Percentiles rank a stretch among this genome's conserved stretches.
phyloP scores from a whole-genome alignment of 1,139 yeast genomes.

The Sugiyamaella grinbergsii region DNA sequence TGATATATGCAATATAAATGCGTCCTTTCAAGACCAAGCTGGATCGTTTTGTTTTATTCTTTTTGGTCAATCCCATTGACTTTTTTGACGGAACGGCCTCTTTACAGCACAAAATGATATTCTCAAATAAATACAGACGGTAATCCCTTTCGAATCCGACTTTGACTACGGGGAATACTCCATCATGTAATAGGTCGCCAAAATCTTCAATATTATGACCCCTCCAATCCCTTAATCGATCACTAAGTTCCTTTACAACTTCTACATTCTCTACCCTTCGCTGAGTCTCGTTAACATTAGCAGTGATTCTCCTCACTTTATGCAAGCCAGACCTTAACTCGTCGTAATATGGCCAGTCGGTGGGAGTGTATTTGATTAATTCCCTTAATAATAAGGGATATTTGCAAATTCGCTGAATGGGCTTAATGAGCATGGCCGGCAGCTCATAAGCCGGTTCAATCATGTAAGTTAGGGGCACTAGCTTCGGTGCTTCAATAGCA shows the following conservation, averaged over 20 bases:
- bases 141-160: conserved; percentile 84
- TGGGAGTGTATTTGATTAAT: conserved; percentile 64
- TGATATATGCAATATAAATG: conserved; percentile 46
- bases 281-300: conserved; percentile 89
- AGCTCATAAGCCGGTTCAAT: conserved; percentile 87
- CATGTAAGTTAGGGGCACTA: conserved; percentile 58
- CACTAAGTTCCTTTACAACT: conserved; percentile 64
- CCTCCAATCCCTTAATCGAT: conserved; percentile 86
- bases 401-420: conserved; percentile 91
- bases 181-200: conserved; percentile 82
- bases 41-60: conserved; percentile 35
- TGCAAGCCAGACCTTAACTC: conserved; percentile 72
- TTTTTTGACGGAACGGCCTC: conserved; percentile 44
- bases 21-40: conserved; percentile 46
- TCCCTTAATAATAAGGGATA: conserved; percentile 84
- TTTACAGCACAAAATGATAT: conserved; percentile 77
- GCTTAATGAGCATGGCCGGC: conserved; percentile 86
- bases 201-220: conserved; percentile 83
- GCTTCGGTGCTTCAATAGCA: conserved; percentile 59
- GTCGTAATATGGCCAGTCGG: conserved; percentile 56
- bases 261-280: conserved; percentile 86
- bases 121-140: conserved; percentile 85
- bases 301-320: conserved; percentile 74
- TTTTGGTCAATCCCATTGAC: conserved; percentile 38
- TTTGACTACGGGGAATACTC: conserved; percentile 71